Base-by-base conservation (phyloP, 768 basidiomycete species). In the Sporobolomyces pararoseus region DNA sequence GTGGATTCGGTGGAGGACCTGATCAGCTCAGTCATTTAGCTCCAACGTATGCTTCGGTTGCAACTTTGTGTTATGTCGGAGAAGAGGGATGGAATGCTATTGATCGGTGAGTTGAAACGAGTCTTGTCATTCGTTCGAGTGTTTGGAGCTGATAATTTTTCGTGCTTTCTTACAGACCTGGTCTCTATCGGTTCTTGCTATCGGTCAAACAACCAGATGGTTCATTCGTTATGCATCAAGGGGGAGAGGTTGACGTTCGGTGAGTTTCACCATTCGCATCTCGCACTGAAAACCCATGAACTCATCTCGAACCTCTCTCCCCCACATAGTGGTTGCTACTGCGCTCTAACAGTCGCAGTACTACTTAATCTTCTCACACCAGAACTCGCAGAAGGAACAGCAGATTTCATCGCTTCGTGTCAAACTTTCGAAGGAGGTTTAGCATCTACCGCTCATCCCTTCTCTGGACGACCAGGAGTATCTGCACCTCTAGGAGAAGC, bases 401-500 rank as follows among this genome's bases (percentile, higher is more conserved):
- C 89, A 1, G 84, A 82, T 10, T 98, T 93, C 81, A 82, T 99
- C 62, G 86, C 87, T 51, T 79, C 88, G 6, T 96, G 91, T 78
- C 96, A 98, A 79, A 98, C 94, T 0, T 98, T 95, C 81, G 96
- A 99, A 80, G 96, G 96, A 39, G 95, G 96, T 0, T 94, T 99
- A 77, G 84, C 90, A 1, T 88, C 86, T 2, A 82, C 90, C 0
- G 89, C 90, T 0, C 86, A 89, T 62, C 86, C 90, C 0, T 88
- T 86, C 68, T 85, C 85, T 73, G 80, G 31, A 69, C 54, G 25
- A 16, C 70, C 80, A 2, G 53, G 75, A 6, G 77, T 83, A 27
- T 79, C 85, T 25, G 89, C 93, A 0, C 83, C 88, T 0, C 86
- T 96, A 27, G 95, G 95, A 14, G 96, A 99, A 80, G 93, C 96